Evolutionary conservation across 768 basidiomycete genomes (phyloP), one percentile per base, ranked within the genome.

Genomic region (Suillus plorans): DNA sequence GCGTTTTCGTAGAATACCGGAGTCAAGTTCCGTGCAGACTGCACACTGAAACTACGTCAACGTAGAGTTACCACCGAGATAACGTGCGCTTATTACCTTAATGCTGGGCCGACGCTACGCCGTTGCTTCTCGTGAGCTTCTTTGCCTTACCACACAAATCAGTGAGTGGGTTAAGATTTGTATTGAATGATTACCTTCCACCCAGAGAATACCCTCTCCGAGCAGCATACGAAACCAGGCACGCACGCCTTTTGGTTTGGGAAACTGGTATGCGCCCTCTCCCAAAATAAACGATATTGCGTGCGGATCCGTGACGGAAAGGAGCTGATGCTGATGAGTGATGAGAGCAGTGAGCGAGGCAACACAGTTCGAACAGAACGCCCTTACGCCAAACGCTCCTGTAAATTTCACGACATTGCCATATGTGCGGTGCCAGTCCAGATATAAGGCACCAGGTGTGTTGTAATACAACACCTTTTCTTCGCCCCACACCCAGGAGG

Each of bases 201-300:
- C 80, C 84, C 86, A 88, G 28, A 89, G 82, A 63, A 89, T 84
- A 25, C 88, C 87, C 73, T 87, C 81, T 14, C 88, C 88, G 7
- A 87, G 78, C 2, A 86, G 81, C 39, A 82, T 82, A 64, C 80
- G 80, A 69, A 89, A 89, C 88, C 88, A 89, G 18, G 81, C 82
- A 65, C 87, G 81, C 22, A 87, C 87, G 28, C 88, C 87, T 57
- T 78, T 73, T 10, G 87, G 85, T 72, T 89, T 89, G 4, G 87
- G 87, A 68, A 89, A 88, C 42, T 74, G 76, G 70, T 88, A 88
- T 0, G 81, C 79, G 14, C 79, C 81, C 68, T 86, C 84, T 36
- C 81, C 81, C 2, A 88, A 74, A 62, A 88, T 85, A 63, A 82
- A 86, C 3, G 75, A 74, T 55, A 88, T 82, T 18, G 88, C 83